Evolutionary conservation across 192 early-diverging fungal species (phyloP).

Genomic region (Entomortierella beljakovae): DNA sequence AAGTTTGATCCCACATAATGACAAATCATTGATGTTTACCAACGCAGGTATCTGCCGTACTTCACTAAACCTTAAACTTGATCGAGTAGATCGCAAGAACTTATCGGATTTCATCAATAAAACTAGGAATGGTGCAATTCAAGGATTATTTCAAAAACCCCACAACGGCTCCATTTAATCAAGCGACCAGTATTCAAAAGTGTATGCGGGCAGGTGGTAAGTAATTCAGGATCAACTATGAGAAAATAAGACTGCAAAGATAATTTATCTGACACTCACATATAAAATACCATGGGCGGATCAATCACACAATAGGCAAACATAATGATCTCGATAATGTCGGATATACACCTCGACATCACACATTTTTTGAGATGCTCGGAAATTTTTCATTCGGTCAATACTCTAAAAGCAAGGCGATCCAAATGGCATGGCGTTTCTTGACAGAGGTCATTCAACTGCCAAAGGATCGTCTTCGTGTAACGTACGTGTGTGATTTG

Average conservation of each 20-base stretch:
- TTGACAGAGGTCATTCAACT: slow-evolving; percentile 63
- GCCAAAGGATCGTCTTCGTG: slow-evolving; percentile 63
- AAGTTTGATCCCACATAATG: slow-evolving; percentile 66
- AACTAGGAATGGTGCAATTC: slow-evolving; percentile 68
- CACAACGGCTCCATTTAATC: slow-evolving; percentile 55
- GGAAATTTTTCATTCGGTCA: slow-evolving; percentile 75
- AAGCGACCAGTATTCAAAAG: slow-evolving; percentile 63
- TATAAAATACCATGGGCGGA: too few relatives aligned
- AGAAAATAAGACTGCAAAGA: background rate
- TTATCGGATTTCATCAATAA: too few relatives aligned
- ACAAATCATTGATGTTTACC: slow-evolving; percentile 67
- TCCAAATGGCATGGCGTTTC: slow-evolving; percentile 69
- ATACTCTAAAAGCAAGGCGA: slow-evolving; percentile 63
- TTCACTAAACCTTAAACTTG: background rate
- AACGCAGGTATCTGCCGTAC: slow-evolving; percentile 58
- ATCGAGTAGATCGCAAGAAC: too few relatives aligned
- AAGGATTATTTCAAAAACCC: slow-evolving; percentile 68
- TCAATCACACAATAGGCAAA: slow-evolving; percentile 47
- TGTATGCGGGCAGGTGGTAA: slow-evolving; percentile 69
- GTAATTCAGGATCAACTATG: slow-evolving; percentile 38
- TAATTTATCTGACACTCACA: too few relatives aligned
- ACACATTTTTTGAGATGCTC: slow-evolving; percentile 78
- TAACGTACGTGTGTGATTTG: slow-evolving; percentile 70
- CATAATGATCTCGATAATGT: slow-evolving; percentile 76
- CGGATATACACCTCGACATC: slow-evolving; percentile 71